Base-by-base conservation (phyloP, 139 green algal genomes). In the Zygnema cylindricum region DNA sequence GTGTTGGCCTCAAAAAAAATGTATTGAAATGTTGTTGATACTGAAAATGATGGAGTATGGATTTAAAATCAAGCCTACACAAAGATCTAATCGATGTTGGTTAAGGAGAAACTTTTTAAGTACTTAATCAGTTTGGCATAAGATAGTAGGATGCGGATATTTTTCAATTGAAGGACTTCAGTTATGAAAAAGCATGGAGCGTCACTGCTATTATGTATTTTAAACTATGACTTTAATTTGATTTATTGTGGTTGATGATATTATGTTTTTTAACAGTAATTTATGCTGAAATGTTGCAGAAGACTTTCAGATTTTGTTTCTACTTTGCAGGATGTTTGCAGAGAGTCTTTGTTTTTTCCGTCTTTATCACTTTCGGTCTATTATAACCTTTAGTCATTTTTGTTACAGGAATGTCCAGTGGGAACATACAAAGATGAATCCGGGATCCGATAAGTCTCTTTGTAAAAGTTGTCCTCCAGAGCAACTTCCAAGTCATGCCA, bases 351-450 rank as follows among this genome's bases (percentile, higher is more conserved):
- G n/a, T n/a, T n/a, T n/a, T n/a, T n/a, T n/a, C n/a, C n/a, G n/a
- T n/a, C n/a, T n/a, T n/a, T n/a, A n/a, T n/a, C n/a, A n/a, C n/a
- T n/a, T n/a, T n/a, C n/a, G n/a, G n/a, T n/a, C n/a, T n/a, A n/a
- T n/a, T n/a, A n/a, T n/a, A 35, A 30, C 57, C 30, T 73, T 25
- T 73, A 35, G 30, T 73, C 30, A 73, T 73, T 25, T 25, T 25
- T 35, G 57, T 32, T 43, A 33, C 78, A 86, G 78, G 85, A 89
- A 32, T 90, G 86, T 55, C 86, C 77, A 7, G 39, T 90, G 16
- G 86, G 86, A 0, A 90, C 86, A 7, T 90, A 90, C 86, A 90
- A 90, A 78, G 41, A 55, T 78, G 30, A 78, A 32, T n/a, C 32
- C 22, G 86, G 86, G 0, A 86, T 30, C n/a, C 23, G 55, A 90